Evolutionary conservation across 2,329 filamentous ascomycete species (phyloP).

Genomic region (Arachnomyces sp.): DNA sequence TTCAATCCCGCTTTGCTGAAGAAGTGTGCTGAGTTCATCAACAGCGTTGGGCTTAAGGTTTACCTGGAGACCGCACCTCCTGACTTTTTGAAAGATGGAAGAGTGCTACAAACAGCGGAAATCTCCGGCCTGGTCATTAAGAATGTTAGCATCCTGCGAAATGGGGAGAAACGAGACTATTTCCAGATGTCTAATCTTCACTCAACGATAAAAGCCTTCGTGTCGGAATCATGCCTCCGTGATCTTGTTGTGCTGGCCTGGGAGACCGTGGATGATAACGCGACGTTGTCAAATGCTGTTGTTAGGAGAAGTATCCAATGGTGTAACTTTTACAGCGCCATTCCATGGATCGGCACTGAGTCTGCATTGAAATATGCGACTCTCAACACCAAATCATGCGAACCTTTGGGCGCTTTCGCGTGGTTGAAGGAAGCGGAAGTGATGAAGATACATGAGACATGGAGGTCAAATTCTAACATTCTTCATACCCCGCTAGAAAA

Average conservation of each 20-base stretch:
- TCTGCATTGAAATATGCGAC: conserved; percentile 30
- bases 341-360: conserved; percentile 37
- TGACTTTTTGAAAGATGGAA: conserved; percentile 31
- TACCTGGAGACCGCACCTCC: conserved; percentile 38
- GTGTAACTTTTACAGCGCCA: conserved; percentile 41
- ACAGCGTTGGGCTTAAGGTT: conserved; percentile 30
- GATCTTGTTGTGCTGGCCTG: conserved; percentile 39
- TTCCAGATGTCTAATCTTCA: conserved; percentile 37
- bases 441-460: conserved; percentile 37
- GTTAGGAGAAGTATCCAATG: conserved; percentile 38
- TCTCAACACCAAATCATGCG: conserved; percentile 22
- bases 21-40: conserved; percentile 27
- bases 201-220: conserved; percentile 38
- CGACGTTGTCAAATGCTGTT: conserved; percentile 33
- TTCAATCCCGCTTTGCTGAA: conserved; percentile 23
- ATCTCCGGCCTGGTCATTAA: conserved; percentile 34
- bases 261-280: conserved; percentile 38
- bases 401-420: conserved; percentile 40
- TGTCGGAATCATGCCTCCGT: conserved; percentile 38
- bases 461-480: conserved; percentile 29
- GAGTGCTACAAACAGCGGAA: conserved; percentile 25
- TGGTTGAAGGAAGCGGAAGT: conserved; percentile 41
- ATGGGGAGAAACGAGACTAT: conserved; percentile 38
- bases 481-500: conserved; percentile 10
- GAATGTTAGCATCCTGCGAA: conserved; percentile 35